A percentile compares a stretch with the other conserved stretches of the same genome.
Conservation (phyloP, 257 asterid genomes). For the Ocimum tenuiflorum region DNA sequence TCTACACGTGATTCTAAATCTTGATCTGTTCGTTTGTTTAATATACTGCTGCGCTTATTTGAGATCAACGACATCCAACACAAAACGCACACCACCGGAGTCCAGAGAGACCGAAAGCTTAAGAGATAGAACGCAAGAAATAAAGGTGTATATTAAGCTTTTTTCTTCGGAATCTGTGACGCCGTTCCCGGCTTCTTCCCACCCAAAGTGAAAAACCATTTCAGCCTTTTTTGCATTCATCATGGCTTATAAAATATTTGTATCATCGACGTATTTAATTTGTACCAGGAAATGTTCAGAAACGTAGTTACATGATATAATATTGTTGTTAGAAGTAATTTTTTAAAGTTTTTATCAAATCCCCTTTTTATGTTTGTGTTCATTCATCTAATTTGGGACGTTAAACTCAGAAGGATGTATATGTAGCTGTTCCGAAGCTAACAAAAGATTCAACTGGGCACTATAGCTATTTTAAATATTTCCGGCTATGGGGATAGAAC, state of each 20-base stretch:
- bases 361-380: constrained; percentile 6
- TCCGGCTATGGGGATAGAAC: no score
- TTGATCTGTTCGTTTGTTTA: no score
- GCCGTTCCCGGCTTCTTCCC: no score
- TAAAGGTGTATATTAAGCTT: no score
- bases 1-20: no score
- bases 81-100: no score
- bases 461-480: constrained; percentile 85
- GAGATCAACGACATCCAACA: no score
- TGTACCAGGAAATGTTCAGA: neutral
- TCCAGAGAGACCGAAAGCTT: no score
- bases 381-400: constrained; percentile 15
- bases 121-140: no score
- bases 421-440: constrained; percentile 68
- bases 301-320: constrained; percentile 2
- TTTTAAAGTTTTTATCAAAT: neutral
- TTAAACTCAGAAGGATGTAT: constrained; percentile 60
- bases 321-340: constrained; percentile 6
- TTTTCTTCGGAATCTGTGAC: no score
- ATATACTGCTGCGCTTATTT: no score
- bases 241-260: neutral
- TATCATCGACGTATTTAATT: neutral
- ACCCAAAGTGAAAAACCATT: no score
- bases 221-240: neutral
- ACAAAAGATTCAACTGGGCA: constrained; percentile 91